Evolutionary conservation across 495 filamentous ascomycete genomes (phyloP), one percentile per base, ranked within the genome.

Genomic region (Penicillium steckii): DNA sequence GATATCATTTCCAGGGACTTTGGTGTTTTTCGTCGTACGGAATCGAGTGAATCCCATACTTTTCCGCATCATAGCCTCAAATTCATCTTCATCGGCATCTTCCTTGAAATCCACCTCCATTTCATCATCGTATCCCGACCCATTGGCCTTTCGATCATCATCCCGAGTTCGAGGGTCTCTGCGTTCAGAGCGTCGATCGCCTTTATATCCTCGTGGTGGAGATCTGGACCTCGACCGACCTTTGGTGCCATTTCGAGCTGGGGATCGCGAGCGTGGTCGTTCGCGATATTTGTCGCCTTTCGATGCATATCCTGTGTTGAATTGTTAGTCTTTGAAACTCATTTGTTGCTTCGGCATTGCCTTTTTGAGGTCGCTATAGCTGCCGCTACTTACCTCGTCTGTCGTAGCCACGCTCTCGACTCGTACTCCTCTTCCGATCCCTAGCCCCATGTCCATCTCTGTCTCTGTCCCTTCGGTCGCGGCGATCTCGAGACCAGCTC

Each of bases 21-120:
- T 97, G 57, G 88, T 91, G 51, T 88, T 80, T 64, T 97, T 95
- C 27, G 94, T 97, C 15, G 82, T 87, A 41, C 85, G 85, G 67
- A 98, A 98, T 13, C 76, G 78, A 4, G 80, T 82, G 58, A 97
- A 96, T 1, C 95, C 95, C 89, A 97, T 89, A 74, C 88, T 83
- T 13, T 81, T 80, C 47, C 83, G 78, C 88, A 97, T 95, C 49
- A 81, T 79, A 43, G 80, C 83, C 52, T 91, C 78, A 15, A 83
- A 76, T 49, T 90, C 86, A 38, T 95, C 89, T 26, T 82, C 78
- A 13, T 77, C 79, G 38, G 74, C 80, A 65, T 81, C 76, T 66
- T 70, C 76, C 41, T 74, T 69, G 52, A 66, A 65, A 47, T 73
- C 73, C 60, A 65, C 60, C 38, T 65, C 74, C 71, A 70, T 72